phyloP scores from a whole-genome alignment of 1,284 basidiomycete genomes.

The Ganoderma resinaceum region DNA sequence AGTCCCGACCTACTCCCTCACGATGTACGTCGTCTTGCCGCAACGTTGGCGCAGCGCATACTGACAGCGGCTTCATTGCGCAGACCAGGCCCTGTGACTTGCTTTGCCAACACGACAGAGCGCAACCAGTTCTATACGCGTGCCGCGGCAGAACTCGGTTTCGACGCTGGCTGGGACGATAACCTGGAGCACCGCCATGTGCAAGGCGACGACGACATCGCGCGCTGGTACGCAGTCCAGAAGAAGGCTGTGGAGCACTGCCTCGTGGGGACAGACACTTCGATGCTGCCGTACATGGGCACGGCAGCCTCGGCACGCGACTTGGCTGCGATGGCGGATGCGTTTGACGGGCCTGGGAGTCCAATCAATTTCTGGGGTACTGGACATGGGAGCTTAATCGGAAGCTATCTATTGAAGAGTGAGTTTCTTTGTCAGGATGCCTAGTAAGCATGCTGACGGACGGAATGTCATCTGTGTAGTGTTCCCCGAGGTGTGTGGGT shows the following conservation, averaged over 20 bases:
- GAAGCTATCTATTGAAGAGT: constrained; percentile 25
- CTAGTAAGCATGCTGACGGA: background rate
- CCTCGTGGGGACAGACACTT: background rate
- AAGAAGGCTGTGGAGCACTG: constrained; percentile 11
- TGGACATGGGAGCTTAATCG: constrained; percentile 17
- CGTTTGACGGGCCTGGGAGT: constrained; percentile 22
- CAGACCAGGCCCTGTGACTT: constrained; percentile 13
- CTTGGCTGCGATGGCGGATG: constrained; percentile 23
- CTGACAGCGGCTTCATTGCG: background rate
- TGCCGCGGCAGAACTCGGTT: constrained; percentile 1
- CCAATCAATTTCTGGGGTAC: constrained; percentile 26
- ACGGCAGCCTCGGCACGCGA: constrained; percentile 24
- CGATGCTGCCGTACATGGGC: constrained; percentile 21
- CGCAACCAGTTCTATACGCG: background rate
- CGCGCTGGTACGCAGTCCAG: constrained; percentile 11
- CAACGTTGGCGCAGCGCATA: background rate
- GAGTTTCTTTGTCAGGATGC: background rate
- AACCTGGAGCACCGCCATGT: background rate
- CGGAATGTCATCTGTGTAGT: constrained; percentile 2
- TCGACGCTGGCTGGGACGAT: background rate
- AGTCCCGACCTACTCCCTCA: background rate
- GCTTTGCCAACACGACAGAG: constrained; percentile 13
- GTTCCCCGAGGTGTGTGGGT: constrained; percentile 19
- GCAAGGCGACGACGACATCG: background rate
- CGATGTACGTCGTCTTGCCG: constrained; percentile 7